Conservation (phyloP, 2,329 filamentous ascomycete genomes). For the Microdochium nivale region DNA sequence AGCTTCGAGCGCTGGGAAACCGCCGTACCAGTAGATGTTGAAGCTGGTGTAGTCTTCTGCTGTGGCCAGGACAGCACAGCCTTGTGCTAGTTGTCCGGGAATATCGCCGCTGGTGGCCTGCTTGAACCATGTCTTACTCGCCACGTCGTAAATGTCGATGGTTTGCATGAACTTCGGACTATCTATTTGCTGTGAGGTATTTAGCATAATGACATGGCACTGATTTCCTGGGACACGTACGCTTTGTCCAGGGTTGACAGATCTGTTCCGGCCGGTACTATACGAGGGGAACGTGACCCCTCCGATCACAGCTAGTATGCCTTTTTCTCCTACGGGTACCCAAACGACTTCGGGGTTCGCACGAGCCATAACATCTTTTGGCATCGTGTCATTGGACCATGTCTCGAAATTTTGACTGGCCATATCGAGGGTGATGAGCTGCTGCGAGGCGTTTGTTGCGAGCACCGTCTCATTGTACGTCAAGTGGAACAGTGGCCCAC, state of each 20-base stretch:
- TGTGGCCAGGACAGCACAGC: conserved; percentile 67
- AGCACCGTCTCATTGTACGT: conserved; percentile 21
- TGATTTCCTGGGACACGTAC: conserved; percentile 20
- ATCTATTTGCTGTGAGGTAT: conserved; percentile 38
- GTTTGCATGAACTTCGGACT: conserved; percentile 64
- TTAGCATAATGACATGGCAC: conserved; percentile 10
- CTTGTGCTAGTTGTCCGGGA: conserved; percentile 48
- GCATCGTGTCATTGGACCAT: conserved; percentile 51
- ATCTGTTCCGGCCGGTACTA: conserved; percentile 13
- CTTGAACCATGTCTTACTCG: conserved; percentile 55
- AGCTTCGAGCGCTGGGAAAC: conserved; percentile 48
- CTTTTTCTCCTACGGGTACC: conserved; percentile 69
- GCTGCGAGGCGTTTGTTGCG: conserved; percentile 41
- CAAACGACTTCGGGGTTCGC: conserved; percentile 60
- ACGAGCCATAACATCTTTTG: conserved; percentile 38
- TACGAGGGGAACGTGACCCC: conserved; percentile 59
- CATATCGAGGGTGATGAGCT: conserved; percentile 55
- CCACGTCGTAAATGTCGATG: conserved; percentile 73
- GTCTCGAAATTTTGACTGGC: conserved; percentile 32
- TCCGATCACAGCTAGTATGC: conserved; percentile 69
- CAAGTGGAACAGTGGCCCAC: conserved; percentile 37
- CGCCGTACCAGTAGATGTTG: conserved; percentile 81
- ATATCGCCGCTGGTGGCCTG: conserved; percentile 56
- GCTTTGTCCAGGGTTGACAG: conserved; percentile 24
- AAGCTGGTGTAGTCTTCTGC: conserved; percentile 65